Evolutionary conservation across 2,329 filamentous ascomycete species (phyloP).

Genomic region (Dichotomopilus funicola): DNA sequence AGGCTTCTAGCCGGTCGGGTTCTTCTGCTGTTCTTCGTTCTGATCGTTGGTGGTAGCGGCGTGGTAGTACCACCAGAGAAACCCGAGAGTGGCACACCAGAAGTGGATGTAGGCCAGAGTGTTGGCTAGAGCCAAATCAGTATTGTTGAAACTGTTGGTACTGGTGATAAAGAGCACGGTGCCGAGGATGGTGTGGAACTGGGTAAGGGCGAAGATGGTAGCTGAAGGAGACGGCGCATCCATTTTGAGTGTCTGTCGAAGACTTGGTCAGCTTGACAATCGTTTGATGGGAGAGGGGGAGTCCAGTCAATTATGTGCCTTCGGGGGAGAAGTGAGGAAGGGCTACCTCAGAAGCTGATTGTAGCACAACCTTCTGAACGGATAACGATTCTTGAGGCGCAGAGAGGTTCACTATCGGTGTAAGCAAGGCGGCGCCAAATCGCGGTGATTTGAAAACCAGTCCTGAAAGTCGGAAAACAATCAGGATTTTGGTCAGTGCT

Average conservation of each 20-base stretch:
- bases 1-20: slow-evolving; percentile 2
- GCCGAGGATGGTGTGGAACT: slow-evolving; percentile 4
- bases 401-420: too few relatives aligned
- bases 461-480: too few relatives aligned
- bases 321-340: too few relatives aligned
- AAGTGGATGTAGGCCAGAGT: slow-evolving; percentile 4
- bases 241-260: not conserved
- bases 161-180: not conserved
- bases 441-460: too few relatives aligned
- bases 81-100: slow-evolving; percentile 6
- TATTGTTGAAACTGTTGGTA: not conserved
- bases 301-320: too few relatives aligned
- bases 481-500: too few relatives aligned
- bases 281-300: too few relatives aligned
- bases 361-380: too few relatives aligned
- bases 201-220: slow-evolving; percentile 3
- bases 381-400: too few relatives aligned
- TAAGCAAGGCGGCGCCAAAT: too few relatives aligned
- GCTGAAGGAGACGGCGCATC: not conserved
- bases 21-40: not conserved
- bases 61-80: slow-evolving; percentile 7
- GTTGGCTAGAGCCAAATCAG: not conserved
- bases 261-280: too few relatives aligned
- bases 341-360: too few relatives aligned
- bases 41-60: not conserved